phyloP scores from a whole-genome alignment of 352 stramenopile genomes.

The Thalassiosira mediterranea region DNA sequence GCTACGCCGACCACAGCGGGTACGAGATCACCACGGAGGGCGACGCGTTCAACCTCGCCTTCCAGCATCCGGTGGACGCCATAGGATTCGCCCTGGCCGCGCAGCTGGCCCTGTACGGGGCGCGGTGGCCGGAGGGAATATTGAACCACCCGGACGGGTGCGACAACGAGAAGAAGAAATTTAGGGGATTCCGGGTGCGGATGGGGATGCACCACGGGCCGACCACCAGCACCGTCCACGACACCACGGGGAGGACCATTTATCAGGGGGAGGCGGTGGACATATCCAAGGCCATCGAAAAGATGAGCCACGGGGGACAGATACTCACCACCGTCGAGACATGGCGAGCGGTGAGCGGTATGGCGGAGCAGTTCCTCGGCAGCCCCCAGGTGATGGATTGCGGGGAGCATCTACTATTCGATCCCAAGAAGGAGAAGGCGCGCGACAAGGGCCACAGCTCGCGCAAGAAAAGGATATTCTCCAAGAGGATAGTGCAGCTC shows the following conservation, averaged over 20 bases:
- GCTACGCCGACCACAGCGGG: constrained; percentile 6
- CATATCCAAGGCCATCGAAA: constrained; percentile 14
- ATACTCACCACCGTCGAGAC: constrained; percentile 18
- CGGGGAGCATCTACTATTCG: constrained; percentile 16
- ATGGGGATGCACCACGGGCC: constrained; percentile 26
- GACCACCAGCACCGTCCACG: background rate
- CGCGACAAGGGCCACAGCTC: background rate
- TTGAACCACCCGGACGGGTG: constrained; percentile 8
- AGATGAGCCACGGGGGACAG: constrained; percentile 18
- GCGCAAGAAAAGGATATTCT: background rate
- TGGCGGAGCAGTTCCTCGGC: constrained; percentile 11
- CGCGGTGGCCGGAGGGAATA: constrained; percentile 11
- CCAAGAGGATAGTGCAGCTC: constrained; percentile 9
- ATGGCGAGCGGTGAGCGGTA: constrained; percentile 13
- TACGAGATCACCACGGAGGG: constrained; percentile 39
- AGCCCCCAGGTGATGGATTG: constrained; percentile 19
- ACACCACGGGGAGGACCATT: constrained; percentile 4
- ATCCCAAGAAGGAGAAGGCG: constrained; percentile 18
- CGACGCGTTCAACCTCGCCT: constrained; percentile 30
- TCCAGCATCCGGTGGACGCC: constrained; percentile 24
- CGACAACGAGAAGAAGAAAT: constrained; percentile 6
- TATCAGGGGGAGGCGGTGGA: constrained; percentile 10
- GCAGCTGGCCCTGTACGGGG: constrained; percentile 15
- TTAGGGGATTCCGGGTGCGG: constrained; percentile 23
- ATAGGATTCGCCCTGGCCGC: constrained; percentile 7